A percentile compares a stretch with the other conserved stretches of the same genome.
Evolutionary conservation across 108 stramenopile species (phyloP).

Genomic region (Schizochytrium sp.): DNA sequence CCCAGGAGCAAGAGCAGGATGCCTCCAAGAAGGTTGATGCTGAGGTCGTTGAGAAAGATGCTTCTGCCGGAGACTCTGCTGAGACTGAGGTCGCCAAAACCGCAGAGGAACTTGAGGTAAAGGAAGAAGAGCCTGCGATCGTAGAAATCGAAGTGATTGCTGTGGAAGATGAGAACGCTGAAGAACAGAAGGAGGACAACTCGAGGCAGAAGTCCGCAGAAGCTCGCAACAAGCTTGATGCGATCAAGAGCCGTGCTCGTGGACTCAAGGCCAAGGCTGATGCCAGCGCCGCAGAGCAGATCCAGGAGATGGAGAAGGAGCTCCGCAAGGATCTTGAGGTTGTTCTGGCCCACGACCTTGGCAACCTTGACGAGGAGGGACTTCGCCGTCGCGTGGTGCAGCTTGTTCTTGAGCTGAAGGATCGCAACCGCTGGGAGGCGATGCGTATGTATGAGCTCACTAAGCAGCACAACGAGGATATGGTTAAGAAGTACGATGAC

Average conservation of each 20-base stretch:
- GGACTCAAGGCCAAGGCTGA: constrained; percentile 34
- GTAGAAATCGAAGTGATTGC: not conserved
- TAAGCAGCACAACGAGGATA: constrained; percentile 56
- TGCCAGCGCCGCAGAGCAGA: constrained; percentile 15
- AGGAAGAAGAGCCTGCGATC: constrained; percentile 27
- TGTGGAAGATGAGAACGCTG: too few relatives aligned
- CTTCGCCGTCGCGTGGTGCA: constrained; percentile 48
- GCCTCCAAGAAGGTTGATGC: not conserved
- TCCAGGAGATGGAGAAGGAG: constrained; percentile 52
- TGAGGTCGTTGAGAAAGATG: not conserved
- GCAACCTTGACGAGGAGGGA: constrained; percentile 56
- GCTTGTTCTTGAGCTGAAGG: constrained; percentile 59
- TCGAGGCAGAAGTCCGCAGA: not conserved
- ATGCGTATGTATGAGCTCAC: constrained; percentile 61
- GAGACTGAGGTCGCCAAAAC: not conserved
- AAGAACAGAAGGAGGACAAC: too few relatives aligned
- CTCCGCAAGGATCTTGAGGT: constrained; percentile 59
- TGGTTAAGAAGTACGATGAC: constrained; percentile 55
- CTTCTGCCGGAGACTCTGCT: not conserved
- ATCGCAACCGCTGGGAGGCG: constrained; percentile 61
- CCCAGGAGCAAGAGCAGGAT: not conserved
- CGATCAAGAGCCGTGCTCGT: constrained; percentile 8
- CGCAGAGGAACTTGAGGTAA: not conserved
- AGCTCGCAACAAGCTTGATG: constrained; percentile 28
- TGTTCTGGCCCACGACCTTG: constrained; percentile 51